Evolutionary conservation across 345 rosid species (phyloP).

Genomic region (Rhodamnia rubescens): DNA sequence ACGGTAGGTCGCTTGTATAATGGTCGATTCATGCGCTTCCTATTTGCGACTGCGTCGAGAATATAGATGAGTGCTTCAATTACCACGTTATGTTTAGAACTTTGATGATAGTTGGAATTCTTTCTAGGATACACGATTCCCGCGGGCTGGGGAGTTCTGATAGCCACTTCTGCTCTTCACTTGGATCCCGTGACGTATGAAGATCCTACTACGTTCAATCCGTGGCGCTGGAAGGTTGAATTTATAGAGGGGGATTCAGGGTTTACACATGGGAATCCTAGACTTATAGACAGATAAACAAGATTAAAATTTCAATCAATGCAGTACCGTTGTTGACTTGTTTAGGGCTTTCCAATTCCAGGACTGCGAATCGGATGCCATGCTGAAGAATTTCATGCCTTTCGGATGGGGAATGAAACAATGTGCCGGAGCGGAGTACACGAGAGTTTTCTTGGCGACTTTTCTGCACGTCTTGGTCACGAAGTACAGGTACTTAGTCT

Average conservation of each 20-base stretch:
- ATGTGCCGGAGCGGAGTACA: conserved; percentile 18
- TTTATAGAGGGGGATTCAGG: not conserved
- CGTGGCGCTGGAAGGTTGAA: conserved; percentile 18
- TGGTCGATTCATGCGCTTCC: not conserved
- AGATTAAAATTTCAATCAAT: not conserved
- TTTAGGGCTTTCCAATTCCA: not conserved
- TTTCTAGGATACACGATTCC: conserved; percentile 21
- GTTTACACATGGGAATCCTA: not conserved
- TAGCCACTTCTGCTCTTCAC: conserved; percentile 2
- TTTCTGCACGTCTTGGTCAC: not conserved
- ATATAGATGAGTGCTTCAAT: not conserved
- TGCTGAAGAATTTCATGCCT: conserved; percentile 19
- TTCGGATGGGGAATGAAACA: conserved; percentile 21
- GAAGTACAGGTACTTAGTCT: not conserved
- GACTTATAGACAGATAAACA: not conserved
- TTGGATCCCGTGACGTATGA: not conserved
- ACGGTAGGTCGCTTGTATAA: not conserved
- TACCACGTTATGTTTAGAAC: not conserved
- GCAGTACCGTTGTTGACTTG: not conserved
- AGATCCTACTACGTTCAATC: conserved; percentile 15
- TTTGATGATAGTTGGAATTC: not conserved
- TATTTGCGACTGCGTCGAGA: not conserved
- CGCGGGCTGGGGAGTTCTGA: conserved; percentile 6
- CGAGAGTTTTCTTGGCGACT: not conserved
- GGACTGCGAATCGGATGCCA: not conserved